These are phyloP conservation scores for Termitomyces sp. DNA, from an alignment of 768 basidiomycete genomes.

Conservation along the genomic window DNA sequence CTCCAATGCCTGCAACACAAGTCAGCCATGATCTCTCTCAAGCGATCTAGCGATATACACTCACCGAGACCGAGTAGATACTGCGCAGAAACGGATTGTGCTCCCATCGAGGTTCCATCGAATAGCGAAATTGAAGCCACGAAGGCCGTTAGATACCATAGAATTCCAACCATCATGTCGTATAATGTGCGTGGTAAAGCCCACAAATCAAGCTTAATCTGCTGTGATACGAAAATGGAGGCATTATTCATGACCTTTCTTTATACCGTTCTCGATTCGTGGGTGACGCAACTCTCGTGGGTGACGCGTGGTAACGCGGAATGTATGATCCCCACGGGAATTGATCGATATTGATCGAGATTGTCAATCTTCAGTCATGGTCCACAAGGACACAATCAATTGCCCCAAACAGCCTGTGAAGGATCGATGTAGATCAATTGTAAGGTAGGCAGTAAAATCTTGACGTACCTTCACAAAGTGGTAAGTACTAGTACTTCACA, in stretches of 20 bases:
- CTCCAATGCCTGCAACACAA: conserved; percentile 50
- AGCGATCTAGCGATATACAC: conserved; percentile 12
- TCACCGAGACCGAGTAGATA: conserved; percentile 59
- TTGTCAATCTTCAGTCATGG: not conserved
- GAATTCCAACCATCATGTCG: conserved; percentile 29
- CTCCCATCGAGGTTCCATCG: conserved; percentile 18
- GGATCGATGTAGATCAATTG: not conserved
- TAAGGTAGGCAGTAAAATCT: no score
- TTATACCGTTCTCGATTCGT: conserved; percentile 2
- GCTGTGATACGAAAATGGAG: conserved; percentile 27
- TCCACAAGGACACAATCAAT: not conserved
- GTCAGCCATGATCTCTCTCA: not conserved
- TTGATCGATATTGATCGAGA: not conserved
- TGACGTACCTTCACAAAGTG: no score
- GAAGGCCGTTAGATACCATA: conserved; percentile 41
- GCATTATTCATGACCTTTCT: conserved; percentile 20
- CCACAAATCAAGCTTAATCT: conserved; percentile 32
- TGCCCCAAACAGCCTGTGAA: not conserved
- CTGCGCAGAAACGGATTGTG: conserved; percentile 31
- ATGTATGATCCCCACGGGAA: not conserved
- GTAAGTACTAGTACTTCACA: no score
- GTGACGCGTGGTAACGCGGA: not conserved
- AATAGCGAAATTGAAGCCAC: conserved; percentile 28
- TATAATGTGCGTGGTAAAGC: conserved; percentile 28
- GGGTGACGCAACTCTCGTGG: not conserved